These are phyloP conservation scores for Phytophthora idaei DNA, from an alignment of 352 stramenopile genomes.

Conservation along the genomic window DNA sequence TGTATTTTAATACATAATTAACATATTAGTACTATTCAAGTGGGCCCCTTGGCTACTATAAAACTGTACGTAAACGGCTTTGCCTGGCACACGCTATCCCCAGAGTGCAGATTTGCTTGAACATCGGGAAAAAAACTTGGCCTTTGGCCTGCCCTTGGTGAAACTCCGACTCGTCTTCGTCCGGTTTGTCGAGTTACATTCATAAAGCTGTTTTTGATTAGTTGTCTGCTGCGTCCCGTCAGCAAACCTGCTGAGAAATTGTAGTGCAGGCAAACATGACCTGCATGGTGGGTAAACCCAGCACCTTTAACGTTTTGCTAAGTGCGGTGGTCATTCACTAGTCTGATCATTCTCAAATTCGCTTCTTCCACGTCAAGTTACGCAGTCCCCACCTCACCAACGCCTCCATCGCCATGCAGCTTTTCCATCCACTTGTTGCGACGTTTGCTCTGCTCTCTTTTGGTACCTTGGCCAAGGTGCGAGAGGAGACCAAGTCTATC, in stretches of 20 bases:
- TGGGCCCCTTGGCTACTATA: too few species aligned
- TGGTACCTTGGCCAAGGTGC: slow-evolving; percentile 1
- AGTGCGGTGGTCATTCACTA: neutral
- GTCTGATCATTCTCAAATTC: slow-evolving; percentile 24
- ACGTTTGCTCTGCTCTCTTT: slow-evolving; percentile 11
- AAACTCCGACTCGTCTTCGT: neutral
- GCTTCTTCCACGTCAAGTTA: slow-evolving; percentile 11
- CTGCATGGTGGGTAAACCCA: neutral
- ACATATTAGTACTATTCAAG: too few species aligned
- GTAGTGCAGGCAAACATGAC: slow-evolving; percentile 16
- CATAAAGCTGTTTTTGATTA: neutral
- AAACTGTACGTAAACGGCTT: neutral
- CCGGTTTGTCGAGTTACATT: neutral
- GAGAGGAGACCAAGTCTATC: slow-evolving; percentile 51
- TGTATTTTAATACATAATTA: too few species aligned
- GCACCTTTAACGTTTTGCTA: slow-evolving; percentile 7
- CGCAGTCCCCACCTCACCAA: neutral
- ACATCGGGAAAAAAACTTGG: neutral
- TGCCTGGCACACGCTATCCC: neutral
- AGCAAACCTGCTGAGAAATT: slow-evolving; percentile 3
- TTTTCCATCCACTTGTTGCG: slow-evolving; percentile 9
- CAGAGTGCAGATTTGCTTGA: neutral
- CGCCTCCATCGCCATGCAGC: slow-evolving; percentile 12
- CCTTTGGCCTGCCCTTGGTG: too few species aligned
- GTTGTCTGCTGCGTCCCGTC: slow-evolving; percentile 6